Conservation (phyloP, 306 rosid genomes). For the Hippophae tibetana region DNA sequence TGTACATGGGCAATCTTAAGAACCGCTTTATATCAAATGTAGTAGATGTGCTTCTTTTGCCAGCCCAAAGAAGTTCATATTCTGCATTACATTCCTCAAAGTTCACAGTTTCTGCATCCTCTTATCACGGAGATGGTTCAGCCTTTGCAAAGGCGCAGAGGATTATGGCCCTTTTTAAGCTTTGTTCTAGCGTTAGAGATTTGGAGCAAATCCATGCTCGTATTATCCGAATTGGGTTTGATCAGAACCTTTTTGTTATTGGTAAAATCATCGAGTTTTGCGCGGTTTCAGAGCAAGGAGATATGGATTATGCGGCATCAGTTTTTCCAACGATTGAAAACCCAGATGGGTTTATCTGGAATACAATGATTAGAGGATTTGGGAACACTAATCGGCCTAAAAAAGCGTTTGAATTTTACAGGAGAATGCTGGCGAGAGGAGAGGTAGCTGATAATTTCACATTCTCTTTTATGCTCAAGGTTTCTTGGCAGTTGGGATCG, state of each 20-base stretch:
- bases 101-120: too few species aligned
- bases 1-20: too few species aligned
- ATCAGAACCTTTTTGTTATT: conserved; percentile 33
- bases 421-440: conserved; percentile 32
- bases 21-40: too few species aligned
- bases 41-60: too few species aligned
- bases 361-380: conserved; percentile 70
- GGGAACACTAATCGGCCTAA: conserved; percentile 31
- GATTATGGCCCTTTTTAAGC: conserved; percentile 42
- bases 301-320: conserved; percentile 43
- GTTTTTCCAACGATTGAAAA: conserved; percentile 35
- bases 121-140: conserved; percentile 13
- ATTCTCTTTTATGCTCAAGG: conserved; percentile 51
- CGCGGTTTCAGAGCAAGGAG: conserved; percentile 28
- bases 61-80: too few species aligned
- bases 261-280: conserved; percentile 53
- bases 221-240: conserved; percentile 33
- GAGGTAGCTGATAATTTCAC: conserved; percentile 48
- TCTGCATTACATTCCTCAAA: too few species aligned
- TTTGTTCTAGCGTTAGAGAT: conserved; percentile 39
- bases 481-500: conserved; percentile 33
- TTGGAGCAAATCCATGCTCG: conserved; percentile 47
- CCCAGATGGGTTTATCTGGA: conserved; percentile 60
- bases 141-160: conserved; percentile 24
- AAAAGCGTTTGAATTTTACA: conserved; percentile 38